phyloP scores from a whole-genome alignment of 352 stramenopile species.

The Pelagophyceae sp. region DNA sequence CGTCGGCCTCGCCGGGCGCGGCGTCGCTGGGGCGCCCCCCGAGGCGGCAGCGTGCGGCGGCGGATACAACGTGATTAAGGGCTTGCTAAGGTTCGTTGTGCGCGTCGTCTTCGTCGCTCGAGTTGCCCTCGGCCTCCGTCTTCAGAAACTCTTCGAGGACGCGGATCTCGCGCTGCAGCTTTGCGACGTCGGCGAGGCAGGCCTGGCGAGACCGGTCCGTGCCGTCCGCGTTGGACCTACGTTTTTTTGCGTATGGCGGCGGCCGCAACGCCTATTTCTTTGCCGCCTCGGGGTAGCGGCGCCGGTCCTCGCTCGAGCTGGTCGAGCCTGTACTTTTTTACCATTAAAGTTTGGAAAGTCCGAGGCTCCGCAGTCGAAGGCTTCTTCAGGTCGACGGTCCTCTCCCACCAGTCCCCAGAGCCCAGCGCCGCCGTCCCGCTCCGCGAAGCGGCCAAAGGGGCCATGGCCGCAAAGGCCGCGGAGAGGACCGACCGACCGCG shows the following conservation, averaged over 20 bases:
- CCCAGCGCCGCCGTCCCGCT: no score
- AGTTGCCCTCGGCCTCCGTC: neutral
- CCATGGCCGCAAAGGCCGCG: no score
- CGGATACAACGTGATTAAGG: no score
- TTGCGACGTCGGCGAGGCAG: neutral
- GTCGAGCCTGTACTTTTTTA: neutral
- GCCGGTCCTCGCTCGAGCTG: no score
- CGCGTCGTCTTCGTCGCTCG: neutral
- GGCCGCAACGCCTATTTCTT: no score
- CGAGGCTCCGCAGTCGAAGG: neutral
- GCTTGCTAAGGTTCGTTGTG: neutral
- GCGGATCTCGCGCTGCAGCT: neutral
- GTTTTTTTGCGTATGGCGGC: no score
- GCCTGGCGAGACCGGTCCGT: neutral
- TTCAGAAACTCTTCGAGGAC: neutral
- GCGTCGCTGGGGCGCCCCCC: no score
- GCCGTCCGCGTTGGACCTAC: neutral
- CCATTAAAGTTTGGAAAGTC: neutral
- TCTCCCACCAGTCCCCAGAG: neutral
- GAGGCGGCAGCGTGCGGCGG: no score
- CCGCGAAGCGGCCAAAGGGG: no score
- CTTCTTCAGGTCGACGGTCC: neutral
- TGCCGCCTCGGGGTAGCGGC: no score
- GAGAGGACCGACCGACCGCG: no score
- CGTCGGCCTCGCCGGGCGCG: no score